These are phyloP conservation scores for Cercospora nicotianae DNA, from an alignment of 2,329 filamentous ascomycete genomes.

Conservation along the genomic window DNA sequence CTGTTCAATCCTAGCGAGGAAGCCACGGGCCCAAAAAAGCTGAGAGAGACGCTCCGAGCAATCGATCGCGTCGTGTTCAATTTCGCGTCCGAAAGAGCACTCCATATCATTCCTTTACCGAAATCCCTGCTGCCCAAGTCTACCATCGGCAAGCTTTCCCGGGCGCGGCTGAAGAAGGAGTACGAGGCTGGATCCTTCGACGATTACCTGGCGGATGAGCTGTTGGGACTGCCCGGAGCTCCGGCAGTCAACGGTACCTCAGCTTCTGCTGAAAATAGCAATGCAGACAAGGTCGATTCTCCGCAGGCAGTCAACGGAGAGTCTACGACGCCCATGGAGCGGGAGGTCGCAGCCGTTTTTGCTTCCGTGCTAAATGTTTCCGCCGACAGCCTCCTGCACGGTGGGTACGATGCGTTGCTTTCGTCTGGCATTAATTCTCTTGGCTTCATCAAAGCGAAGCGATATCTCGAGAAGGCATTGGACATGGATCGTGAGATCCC, in stretches of 20 bases:
- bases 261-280: background rate
- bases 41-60: slow-evolving; percentile 19
- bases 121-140: slow-evolving; percentile 25
- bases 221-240: background rate
- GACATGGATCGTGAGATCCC: slow-evolving; percentile 25
- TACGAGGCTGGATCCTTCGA: slow-evolving; percentile 21
- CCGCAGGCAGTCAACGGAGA: background rate
- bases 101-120: slow-evolving; percentile 24
- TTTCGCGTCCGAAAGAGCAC: slow-evolving; percentile 22
- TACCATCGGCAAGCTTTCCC: slow-evolving; percentile 30
- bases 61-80: slow-evolving; percentile 23
- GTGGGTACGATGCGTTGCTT: slow-evolving; percentile 18
- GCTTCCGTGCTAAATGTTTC: slow-evolving; percentile 14
- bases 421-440: slow-evolving; percentile 23
- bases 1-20: slow-evolving; percentile 28
- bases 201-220: slow-evolving; percentile 8
- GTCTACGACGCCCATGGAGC: slow-evolving; percentile 16
- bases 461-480: slow-evolving; percentile 23
- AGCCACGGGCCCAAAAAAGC: slow-evolving; percentile 23
- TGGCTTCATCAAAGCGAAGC: slow-evolving; percentile 27
- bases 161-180: slow-evolving; percentile 22
- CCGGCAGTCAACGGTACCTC: background rate
- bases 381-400: slow-evolving; percentile 11
- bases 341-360: slow-evolving; percentile 23
- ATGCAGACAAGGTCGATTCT: slow-evolving; percentile 10